Base-by-base conservation (phyloP, 2,329 filamentous ascomycete species). In the Colletotrichum sp. region DNA sequence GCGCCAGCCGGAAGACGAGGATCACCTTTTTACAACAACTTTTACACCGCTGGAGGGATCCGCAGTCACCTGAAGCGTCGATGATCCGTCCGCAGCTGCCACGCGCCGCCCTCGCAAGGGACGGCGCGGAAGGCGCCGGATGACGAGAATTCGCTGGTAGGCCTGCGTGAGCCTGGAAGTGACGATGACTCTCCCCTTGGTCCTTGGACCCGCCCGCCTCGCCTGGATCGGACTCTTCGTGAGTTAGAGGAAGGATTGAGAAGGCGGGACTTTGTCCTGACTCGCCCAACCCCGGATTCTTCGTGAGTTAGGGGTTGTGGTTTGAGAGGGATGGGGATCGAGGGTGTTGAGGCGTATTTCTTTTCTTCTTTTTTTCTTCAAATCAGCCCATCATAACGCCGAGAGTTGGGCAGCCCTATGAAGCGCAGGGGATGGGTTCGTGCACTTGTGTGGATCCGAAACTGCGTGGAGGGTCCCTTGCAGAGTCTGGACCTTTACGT, bases 381-480 rank as follows among this genome's bases (percentile, higher is more conserved):
- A 73, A 26, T 48, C 76, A 81, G 81, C 80, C 81, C 81, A 79
- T 83, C 81, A 78, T 77, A 83, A 83, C 78, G 82, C 82, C 82
- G 82, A 83, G 81, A 79, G 81, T 83, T 79, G 81, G 81, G 79
- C 81, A 82, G 66, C 77, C 80, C 74, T 55, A 66, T 79, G 79
- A 81, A 79, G 71, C 79, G 74, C 77, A 72, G 72, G 76, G 79
- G 74, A 74, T 66, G 61, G 64, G 30, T 24, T 43, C 32, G 61
- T 55, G 24, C 30, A 18, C 7, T 69, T 65, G 38, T 43, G 28
- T 43, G 67, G 59, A 38, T 30, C 59, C 64, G 75, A 76, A 76
- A 76, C 38, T 76, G 75, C 68, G 73, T 73, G 67, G 75, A 76
- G 68, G 75, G 75, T 68, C 75, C 75, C 75, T 75, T 76, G 75